These are phyloP conservation scores for Leishmania martiniquensis DNA, from an alignment of 208 protist genomes.

Conservation along the genomic window DNA sequence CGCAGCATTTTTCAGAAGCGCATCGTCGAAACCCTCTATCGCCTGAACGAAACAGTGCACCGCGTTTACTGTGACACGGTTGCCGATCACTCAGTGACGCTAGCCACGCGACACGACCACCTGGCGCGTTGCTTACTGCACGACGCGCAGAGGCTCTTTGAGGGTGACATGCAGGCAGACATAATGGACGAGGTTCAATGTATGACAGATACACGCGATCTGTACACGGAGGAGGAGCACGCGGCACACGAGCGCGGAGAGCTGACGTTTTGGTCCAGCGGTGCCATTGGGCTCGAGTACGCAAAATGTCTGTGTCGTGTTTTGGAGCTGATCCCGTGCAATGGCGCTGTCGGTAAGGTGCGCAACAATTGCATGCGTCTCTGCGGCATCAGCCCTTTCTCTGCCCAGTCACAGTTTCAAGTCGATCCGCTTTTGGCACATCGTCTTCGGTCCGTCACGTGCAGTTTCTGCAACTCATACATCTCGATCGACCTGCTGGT, in stretches of 20 bases:
- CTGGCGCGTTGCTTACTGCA: conserved; percentile 39
- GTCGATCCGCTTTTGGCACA: conserved; percentile 40
- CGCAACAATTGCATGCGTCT: conserved; percentile 91
- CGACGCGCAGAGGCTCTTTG: conserved; percentile 46
- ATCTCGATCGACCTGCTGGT: conserved; percentile 62
- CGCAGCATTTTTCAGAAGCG: conserved; percentile 37
- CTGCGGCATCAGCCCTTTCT: conserved; percentile 88
- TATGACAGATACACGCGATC: conserved; percentile 56
- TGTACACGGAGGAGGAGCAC: conserved; percentile 61
- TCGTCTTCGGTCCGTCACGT: conserved; percentile 52
- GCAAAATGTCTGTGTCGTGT: conserved; percentile 74
- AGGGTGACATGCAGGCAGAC: conserved; percentile 60
- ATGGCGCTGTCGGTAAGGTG: conserved; percentile 66
- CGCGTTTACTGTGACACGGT: conserved; percentile 47
- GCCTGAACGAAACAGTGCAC: conserved; percentile 21
- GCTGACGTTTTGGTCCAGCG: conserved; percentile 38
- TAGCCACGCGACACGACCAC: conserved; percentile 73
- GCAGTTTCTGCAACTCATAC: conserved; percentile 80
- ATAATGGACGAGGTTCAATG: conserved; percentile 84
- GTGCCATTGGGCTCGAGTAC: conserved; percentile 74
- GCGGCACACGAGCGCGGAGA: conserved; percentile 21
- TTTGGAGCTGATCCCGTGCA: conserved; percentile 73
- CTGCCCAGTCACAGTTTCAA: conserved; percentile 55
- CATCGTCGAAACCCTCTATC: conserved; percentile 27
- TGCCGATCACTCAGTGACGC: conserved; percentile 60